Evolutionary conservation across 768 basidiomycete species (phyloP), one percentile per base, ranked within the genome.

Genomic region (Tricholomella constricta): DNA sequence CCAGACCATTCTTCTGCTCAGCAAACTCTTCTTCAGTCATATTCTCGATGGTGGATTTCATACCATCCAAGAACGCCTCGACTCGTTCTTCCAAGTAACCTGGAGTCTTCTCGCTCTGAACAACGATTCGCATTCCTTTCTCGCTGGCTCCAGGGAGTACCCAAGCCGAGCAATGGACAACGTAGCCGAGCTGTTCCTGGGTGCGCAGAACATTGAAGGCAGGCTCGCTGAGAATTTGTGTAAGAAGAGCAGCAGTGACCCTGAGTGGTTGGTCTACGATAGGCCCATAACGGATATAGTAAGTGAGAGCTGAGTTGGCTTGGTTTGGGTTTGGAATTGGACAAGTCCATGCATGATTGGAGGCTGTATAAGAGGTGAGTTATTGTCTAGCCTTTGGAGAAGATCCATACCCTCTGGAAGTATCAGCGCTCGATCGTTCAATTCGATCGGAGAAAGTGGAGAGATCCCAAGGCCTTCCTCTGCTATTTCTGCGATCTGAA

Each of bases 111-210:
- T 98, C 94, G 65, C 89, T 91, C 72, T 99, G 97, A 26, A 98
- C 80, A 6, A 94, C 74, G 48, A 98, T 81, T 37, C 91, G 83
- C 55, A 94, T 71, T 6, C 94, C 94, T 56, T 82, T 79, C 55
- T 88, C 82, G 40, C 82, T 85, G 2, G 81, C 75, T n/a, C 89
- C 88, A 36, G 79, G 65, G 37, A 88, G 68, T 9, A 74, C 65
- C 81, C 81, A 84, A 26, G 72, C 65, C 1, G 76, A 74, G 57
- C 82, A 85, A 8, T 77, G 81, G 31, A 97, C 95, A 37, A 97
- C 79, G 67, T 99, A 99, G 5, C 97, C 97, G 1, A 99, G 79
- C 69, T 99, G 97, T 65, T 98, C 93, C 65, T 92, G 86, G 3
- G 95, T 98, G 25, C 97, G 86, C 26, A 99, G 80, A 20, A 86